A percentile compares a stretch with the other conserved stretches of the same genome.
phyloP scores from a whole-genome alignment of 2,329 filamentous ascomycete genomes.

The Arthrobotrys iridis region DNA sequence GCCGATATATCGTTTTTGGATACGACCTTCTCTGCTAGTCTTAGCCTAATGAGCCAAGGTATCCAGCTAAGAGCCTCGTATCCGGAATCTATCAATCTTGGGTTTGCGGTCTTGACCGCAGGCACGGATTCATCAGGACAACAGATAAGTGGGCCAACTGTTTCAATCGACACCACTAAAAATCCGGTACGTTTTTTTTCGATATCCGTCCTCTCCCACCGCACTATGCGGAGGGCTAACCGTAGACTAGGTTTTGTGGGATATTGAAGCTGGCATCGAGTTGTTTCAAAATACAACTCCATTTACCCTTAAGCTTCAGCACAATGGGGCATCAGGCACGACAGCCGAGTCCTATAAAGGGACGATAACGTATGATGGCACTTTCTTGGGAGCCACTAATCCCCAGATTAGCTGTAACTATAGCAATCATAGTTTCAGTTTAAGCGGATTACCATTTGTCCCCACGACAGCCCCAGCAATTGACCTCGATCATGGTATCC shows the following conservation, averaged over 20 bases:
- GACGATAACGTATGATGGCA: neutral
- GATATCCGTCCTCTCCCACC: neutral
- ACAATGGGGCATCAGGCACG: neutral
- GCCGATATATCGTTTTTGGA: conserved; percentile 2
- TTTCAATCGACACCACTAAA: neutral
- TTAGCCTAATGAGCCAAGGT: neutral
- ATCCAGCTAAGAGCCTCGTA: neutral
- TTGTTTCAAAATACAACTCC: neutral
- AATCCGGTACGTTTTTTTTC: conserved; percentile 2
- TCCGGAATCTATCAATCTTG: neutral
- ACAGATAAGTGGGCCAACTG: neutral
- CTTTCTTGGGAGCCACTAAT: neutral
- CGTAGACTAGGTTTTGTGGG: neutral
- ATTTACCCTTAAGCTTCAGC: neutral
- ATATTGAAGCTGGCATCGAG: neutral
- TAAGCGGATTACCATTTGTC: conserved; percentile 3
- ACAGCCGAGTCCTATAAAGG: neutral
- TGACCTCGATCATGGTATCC: neutral
- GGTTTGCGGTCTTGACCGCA: neutral
- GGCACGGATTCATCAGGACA: neutral
- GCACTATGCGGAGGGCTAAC: neutral
- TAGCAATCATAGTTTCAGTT: neutral
- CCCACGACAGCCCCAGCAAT: conserved; percentile 2
- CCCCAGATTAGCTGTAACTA: neutral
- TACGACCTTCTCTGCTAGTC: neutral